Evolutionary conservation across 1,284 basidiomycete species (phyloP).

Genomic region (Sporisorium scitamineum): DNA sequence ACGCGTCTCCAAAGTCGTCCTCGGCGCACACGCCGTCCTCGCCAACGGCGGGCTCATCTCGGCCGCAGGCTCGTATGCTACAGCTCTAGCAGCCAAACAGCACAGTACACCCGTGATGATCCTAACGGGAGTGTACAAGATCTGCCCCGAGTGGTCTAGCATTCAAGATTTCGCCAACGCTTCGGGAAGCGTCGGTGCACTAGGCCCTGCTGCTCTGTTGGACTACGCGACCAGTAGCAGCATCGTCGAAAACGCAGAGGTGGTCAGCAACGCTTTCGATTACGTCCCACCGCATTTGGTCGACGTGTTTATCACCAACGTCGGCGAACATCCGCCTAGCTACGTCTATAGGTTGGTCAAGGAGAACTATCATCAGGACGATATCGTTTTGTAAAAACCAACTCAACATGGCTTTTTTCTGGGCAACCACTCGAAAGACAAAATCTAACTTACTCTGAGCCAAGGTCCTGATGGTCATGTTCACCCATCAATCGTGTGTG

Average conservation of each 20-base stretch:
- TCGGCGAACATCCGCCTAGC: slow-evolving; percentile 70
- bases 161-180: slow-evolving; percentile 38
- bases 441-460: no score
- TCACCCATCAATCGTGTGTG: no score
- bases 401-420: no score
- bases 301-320: slow-evolving; percentile 94
- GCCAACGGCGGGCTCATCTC: slow-evolving; percentile 96
- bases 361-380: slow-evolving; percentile 64
- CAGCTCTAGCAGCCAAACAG: slow-evolving; percentile 87
- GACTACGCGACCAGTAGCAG: slow-evolving; percentile 56
- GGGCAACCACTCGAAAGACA: no score
- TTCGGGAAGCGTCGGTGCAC: slow-evolving; percentile 5
- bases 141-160: slow-evolving; percentile 92
- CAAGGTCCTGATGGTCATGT: no score
- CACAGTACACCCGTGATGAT: slow-evolving; percentile 95
- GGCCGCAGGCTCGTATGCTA: slow-evolving; percentile 83
- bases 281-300: slow-evolving; percentile 92
- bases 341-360: slow-evolving; percentile 69
- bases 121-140: slow-evolving; percentile 93
- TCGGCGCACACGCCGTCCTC: slow-evolving; percentile 91
- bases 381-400: slow-evolving; percentile 49
- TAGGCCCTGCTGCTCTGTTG: slow-evolving; percentile 72
- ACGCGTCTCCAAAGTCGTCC: slow-evolving; percentile 93
- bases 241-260: slow-evolving; percentile 85
- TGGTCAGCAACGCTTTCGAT: slow-evolving; percentile 92